These are phyloP conservation scores for Myxozyma sirexii DNA, from an alignment of 805 yeast species.

Conservation along the genomic window DNA sequence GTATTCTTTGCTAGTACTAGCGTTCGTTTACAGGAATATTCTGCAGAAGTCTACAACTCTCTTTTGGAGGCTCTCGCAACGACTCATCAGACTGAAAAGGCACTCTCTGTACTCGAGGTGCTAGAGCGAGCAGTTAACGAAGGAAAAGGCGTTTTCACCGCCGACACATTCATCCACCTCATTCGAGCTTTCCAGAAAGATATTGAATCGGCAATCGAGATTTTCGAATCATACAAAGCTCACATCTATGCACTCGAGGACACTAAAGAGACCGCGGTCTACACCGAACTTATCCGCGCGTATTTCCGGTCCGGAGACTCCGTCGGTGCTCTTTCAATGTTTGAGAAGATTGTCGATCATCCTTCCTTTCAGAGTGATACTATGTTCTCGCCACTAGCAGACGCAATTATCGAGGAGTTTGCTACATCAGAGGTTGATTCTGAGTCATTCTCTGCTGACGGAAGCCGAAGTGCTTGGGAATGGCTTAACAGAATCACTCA, in stretches of 20 bases:
- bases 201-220: conserved; percentile 31
- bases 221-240: conserved; percentile 34
- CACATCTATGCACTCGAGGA: conserved; percentile 10
- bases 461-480: conserved; percentile 37
- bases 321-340: conserved; percentile 36
- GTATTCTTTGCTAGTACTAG: conserved; percentile 40
- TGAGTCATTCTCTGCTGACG: conserved; percentile 14
- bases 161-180: conserved; percentile 33
- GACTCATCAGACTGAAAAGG: not conserved
- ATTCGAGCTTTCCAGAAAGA: conserved; percentile 37
- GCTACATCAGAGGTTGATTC: conserved; percentile 8
- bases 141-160: conserved; percentile 12
- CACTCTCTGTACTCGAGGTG: conserved; percentile 1
- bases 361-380: conserved; percentile 14
- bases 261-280: conserved; percentile 27
- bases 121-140: conserved; percentile 10
- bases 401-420: conserved; percentile 38
- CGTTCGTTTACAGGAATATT: conserved; percentile 33
- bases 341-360: conserved; percentile 36
- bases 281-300: conserved; percentile 39
- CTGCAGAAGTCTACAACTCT: conserved; percentile 29
- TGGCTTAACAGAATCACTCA: conserved; percentile 38
- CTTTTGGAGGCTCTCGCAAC: conserved; percentile 34
- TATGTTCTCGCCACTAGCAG: conserved; percentile 17
- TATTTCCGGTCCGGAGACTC: conserved; percentile 37